Percentiles rank a stretch among this genome's conserved stretches.
Evolutionary conservation across 2,329 filamentous ascomycete genomes (phyloP).

Genomic region (Paramyrothecium roridum): DNA sequence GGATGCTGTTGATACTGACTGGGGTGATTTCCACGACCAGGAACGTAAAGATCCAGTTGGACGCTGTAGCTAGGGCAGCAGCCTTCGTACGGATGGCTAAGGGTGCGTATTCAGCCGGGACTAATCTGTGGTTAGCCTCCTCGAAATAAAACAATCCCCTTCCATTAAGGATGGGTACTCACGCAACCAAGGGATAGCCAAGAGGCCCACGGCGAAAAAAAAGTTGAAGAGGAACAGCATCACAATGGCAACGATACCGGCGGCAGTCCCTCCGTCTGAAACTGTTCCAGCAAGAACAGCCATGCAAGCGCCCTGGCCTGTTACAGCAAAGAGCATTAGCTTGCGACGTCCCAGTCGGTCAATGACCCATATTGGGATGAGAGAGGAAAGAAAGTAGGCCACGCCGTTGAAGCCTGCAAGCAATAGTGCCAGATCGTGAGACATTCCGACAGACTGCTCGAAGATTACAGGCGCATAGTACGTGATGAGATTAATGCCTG

Average conservation of each 20-base stretch:
- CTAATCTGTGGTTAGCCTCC: conserved; percentile 10
- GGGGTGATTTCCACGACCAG: conserved; percentile 35
- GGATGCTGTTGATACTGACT: conserved; percentile 30
- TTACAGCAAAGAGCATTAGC: conserved; percentile 50
- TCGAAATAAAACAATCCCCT: no score
- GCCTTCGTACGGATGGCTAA: conserved; percentile 34
- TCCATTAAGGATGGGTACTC: no score
- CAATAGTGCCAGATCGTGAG: conserved; percentile 43
- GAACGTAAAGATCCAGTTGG: conserved; percentile 34
- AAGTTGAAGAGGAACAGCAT: conserved; percentile 43
- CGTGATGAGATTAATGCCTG: conserved; percentile 16
- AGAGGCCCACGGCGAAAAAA: conserved; percentile 36
- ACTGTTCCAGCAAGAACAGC: conserved; percentile 41
- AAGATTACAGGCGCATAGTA: conserved; percentile 39
- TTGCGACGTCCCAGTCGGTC: conserved; percentile 50
- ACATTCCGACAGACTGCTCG: conserved; percentile 38
- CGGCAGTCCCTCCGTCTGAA: conserved; percentile 28
- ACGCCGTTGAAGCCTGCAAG: conserved; percentile 48
- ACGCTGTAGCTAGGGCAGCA: conserved; percentile 32
- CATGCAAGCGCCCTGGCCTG: conserved; percentile 38
- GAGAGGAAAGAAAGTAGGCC: conserved; percentile 27
- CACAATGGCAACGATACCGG: conserved; percentile 37
- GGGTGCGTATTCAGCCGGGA: conserved; percentile 41
- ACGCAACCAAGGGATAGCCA: conserved; percentile 33
- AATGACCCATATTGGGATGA: conserved; percentile 29